Evolutionary conservation across 331 rosid species (phyloP).

Genomic region (Ulmus americana): DNA sequence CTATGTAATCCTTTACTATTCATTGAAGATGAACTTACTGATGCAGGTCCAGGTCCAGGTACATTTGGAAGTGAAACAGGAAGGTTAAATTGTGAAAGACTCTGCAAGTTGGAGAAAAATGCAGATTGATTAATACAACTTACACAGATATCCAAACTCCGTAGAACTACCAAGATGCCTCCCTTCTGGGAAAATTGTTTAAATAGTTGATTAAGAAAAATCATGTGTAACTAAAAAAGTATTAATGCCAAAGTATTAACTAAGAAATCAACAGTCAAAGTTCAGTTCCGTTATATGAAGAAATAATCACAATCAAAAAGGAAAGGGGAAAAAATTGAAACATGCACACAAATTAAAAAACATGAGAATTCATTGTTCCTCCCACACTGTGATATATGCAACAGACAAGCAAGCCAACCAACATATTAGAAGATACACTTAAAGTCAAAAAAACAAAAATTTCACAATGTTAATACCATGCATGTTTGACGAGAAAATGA

Average conservation of each 20-base stretch:
- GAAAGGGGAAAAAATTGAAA: too few species aligned
- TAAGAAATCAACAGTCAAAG: too few species aligned
- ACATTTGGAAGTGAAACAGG: constrained; percentile 85
- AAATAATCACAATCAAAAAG: too few species aligned
- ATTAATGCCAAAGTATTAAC: background rate
- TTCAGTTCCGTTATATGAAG: too few species aligned
- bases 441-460: background rate
- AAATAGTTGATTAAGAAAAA: too few species aligned
- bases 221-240: background rate
- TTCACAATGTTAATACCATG: background rate
- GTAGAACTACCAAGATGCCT: too few species aligned
- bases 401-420: constrained; percentile 1
- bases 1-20: constrained; percentile 59
- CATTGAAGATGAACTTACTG: constrained; percentile 58
- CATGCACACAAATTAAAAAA: too few species aligned
- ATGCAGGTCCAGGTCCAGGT: constrained; percentile 66
- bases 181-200: too few species aligned
- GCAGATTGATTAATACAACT: constrained; percentile 2
- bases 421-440: background rate
- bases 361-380: too few species aligned
- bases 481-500: constrained; percentile 3
- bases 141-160: constrained; percentile 19
- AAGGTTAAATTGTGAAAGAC: constrained; percentile 95
- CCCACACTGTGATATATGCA: background rate
- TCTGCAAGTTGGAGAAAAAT: constrained; percentile 41